phyloP scores from a whole-genome alignment of 495 filamentous ascomycete genomes.

The Friedmanniomyces endolithicus region DNA sequence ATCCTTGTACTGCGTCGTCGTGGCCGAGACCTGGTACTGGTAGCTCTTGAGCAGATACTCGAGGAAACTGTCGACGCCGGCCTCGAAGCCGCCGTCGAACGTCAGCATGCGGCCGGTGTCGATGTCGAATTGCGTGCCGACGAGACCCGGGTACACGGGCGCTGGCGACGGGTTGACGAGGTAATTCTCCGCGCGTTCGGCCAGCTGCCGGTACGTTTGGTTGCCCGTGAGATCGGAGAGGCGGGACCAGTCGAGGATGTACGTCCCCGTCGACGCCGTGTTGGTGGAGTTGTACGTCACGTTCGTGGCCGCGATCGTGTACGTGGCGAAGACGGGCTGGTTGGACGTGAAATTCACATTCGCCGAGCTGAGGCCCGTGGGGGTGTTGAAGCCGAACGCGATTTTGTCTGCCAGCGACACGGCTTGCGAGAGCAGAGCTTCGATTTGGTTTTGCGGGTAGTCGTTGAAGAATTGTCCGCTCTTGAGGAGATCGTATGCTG shows the following conservation, averaged over 20 bases:
- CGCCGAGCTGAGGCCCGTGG: constrained; percentile 8
- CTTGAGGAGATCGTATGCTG: constrained; percentile 17
- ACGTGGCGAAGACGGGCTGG: constrained; percentile 6
- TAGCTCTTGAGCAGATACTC: constrained; percentile 35
- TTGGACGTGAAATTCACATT: constrained; percentile 17
- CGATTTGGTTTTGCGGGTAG: constrained; percentile 13
- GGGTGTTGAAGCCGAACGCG: constrained; percentile 17
- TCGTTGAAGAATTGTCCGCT: constrained; percentile 15
- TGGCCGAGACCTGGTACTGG: constrained; percentile 23
- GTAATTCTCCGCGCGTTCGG: constrained; percentile 15
- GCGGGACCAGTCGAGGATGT: constrained; percentile 15
- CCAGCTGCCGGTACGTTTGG: constrained; percentile 11
- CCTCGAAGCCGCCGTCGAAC: constrained; percentile 15
- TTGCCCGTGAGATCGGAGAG: constrained; percentile 16
- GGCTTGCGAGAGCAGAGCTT: constrained; percentile 16
- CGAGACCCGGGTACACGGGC: constrained; percentile 12
- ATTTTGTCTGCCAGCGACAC: constrained; percentile 15
- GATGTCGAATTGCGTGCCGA: constrained; percentile 16
- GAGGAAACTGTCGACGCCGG: constrained; percentile 19
- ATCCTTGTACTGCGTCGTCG: constrained; percentile 24
- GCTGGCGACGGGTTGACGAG: constrained; percentile 17
- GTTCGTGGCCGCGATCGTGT: constrained; percentile 9
- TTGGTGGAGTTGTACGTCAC: constrained; percentile 13
- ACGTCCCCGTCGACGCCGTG: constrained; percentile 15
- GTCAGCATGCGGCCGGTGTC: constrained; percentile 13